phyloP scores from a whole-genome alignment of 768 basidiomycete genomes.

The Phlebiopsis gigantea region DNA sequence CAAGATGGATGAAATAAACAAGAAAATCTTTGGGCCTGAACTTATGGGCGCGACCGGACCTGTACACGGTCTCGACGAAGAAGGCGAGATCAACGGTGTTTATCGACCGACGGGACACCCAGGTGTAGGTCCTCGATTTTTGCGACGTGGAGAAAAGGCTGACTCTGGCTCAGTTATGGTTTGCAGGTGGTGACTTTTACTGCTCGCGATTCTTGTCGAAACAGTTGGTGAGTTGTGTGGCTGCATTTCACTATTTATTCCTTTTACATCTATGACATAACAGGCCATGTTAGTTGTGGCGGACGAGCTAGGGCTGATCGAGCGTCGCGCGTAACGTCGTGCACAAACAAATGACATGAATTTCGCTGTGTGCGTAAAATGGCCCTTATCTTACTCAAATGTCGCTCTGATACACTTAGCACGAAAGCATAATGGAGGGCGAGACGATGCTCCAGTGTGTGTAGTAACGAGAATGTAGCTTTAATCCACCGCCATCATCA shows the following conservation, averaged over 20 bases:
- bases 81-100: slow-evolving; percentile 32
- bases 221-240: slow-evolving; percentile 25
- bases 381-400: too few relatives aligned
- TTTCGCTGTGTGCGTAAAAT: too few relatives aligned
- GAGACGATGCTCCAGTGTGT: too few relatives aligned
- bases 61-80: slow-evolving; percentile 36
- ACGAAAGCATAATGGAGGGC: too few relatives aligned
- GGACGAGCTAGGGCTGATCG: slow-evolving; percentile 6
- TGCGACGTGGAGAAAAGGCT: background rate
- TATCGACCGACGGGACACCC: slow-evolving; percentile 39
- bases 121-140: slow-evolving; percentile 24
- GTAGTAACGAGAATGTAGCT: too few relatives aligned
- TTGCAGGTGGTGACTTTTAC: slow-evolving; percentile 31
- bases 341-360: too few relatives aligned
- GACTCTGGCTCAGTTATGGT: slow-evolving; percentile 30
- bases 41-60: slow-evolving; percentile 26
- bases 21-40: slow-evolving; percentile 31
- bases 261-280: background rate
- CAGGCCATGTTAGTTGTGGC: slow-evolving; percentile 13
- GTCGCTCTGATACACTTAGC: too few relatives aligned
- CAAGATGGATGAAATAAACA: slow-evolving; percentile 26
- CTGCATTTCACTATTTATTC: slow-evolving; percentile 19
- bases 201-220: slow-evolving; percentile 31
- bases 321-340: background rate
- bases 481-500: too few relatives aligned